These are phyloP conservation scores for Ceratobasidium sp. DNA, from an alignment of 1,284 basidiomycete genomes.

Conservation along the genomic window DNA sequence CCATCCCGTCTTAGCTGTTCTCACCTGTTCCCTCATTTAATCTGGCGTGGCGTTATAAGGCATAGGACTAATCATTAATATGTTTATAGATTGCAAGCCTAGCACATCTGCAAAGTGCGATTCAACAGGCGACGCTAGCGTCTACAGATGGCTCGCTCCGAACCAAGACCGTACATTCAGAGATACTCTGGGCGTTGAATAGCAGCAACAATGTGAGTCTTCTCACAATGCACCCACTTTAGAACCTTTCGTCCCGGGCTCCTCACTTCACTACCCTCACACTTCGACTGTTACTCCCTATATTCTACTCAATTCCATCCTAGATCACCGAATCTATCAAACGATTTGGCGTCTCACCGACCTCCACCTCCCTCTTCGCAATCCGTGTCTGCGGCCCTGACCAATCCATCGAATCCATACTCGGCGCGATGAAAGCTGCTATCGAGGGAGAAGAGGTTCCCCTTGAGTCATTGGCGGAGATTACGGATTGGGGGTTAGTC, in stretches of 20 bases:
- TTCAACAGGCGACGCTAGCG: conserved; percentile 81
- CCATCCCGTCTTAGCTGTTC: too few species aligned
- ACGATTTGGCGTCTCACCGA: conserved; percentile 82
- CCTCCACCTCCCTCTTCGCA: conserved; percentile 74
- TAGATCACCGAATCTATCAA: conserved; percentile 89
- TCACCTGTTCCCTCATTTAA: conserved; percentile 13
- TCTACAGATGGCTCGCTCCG: conserved; percentile 66
- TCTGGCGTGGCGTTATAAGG: background rate
- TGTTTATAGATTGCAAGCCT: conserved; percentile 71
- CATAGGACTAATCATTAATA: background rate
- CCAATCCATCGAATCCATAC: conserved; percentile 54
- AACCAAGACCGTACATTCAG: conserved; percentile 85
- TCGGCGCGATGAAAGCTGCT: conserved; percentile 63
- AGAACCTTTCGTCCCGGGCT: background rate
- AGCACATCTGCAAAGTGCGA: conserved; percentile 81
- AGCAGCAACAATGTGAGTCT: conserved; percentile 81
- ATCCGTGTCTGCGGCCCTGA: conserved; percentile 65
- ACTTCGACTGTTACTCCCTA: background rate
- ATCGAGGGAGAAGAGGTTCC: conserved; percentile 67
- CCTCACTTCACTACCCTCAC: background rate
- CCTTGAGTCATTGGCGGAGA: conserved; percentile 59
- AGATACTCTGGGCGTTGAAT: conserved; percentile 84
- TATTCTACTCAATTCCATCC: too few species aligned
- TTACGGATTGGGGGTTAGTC: conserved; percentile 77
- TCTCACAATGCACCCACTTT: background rate